Base-by-base conservation (phyloP, 148 eudicot species). In the Cornus suecica region DNA sequence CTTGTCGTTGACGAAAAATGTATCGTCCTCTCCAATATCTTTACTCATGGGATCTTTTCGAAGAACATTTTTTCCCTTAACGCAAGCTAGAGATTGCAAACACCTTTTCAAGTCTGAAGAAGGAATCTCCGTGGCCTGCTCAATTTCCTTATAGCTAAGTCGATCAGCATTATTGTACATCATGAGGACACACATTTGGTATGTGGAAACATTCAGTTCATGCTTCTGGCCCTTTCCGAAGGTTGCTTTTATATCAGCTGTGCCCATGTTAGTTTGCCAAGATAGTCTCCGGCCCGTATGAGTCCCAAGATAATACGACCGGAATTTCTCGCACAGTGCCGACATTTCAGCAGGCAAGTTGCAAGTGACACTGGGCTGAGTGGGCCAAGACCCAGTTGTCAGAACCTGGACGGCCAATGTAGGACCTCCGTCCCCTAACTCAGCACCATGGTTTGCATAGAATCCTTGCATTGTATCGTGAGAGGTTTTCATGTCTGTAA, bases 261-360 rank as follows among this genome's bases (percentile, higher is more conserved):
- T 85, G 24, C 94, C 97, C 93, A 90, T 90, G 83, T 88, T 92
- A 20, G 97, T 92, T 80, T 90, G 97, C 97, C 97, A 92, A 16
- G 97, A 79, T 70, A 92, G 76, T 78, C 94, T 87, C 67, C 94
- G 82, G 27, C 97, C 94, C 0, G 89, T 90, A 75, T 92, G 97
- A 18, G 94, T 92, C 69, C 97, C 97, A 10, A 92, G 93, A 77
- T 92, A 92, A 70, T 89, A 90, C 32, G 95, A 82, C 65, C 90
- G 78, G 79, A 92, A 92, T 77, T 83, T 92, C 82, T 92, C 97
- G 70, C 97, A 90, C 23, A 92, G 85, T 30, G 87, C 74, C 1
- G 91, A 86, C 70, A 92, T 31, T 68, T 92, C 97, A 62, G 89
- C 84, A 58, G 97, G 97, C 74, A 92, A 77, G 72, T 92, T 92